Evolutionary conservation across 1,284 basidiomycete species (phyloP), one percentile per base, ranked within the genome.

Genomic region (Wolfiporia cocos): DNA sequence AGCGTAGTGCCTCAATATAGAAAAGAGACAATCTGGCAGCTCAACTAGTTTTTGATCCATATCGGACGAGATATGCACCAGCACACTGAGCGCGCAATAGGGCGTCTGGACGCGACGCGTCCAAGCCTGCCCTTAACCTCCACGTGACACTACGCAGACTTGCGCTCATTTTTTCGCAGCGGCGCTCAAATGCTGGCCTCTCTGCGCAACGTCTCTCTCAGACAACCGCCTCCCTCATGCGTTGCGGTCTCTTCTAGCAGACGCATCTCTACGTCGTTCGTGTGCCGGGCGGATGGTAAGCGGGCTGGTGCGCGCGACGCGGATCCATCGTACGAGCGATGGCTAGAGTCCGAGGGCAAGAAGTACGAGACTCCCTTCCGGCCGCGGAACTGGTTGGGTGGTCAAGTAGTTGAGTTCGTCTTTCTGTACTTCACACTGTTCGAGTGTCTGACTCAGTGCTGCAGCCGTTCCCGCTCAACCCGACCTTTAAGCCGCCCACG

Each of bases 391-490:
- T 84, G 80, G 78, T 65, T 84, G 18, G 73, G 76, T 50, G 67
- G 63, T 26, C 57, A 69, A 55, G 67, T 71, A 67, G 79, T 77
- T 74, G 63, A 70, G 69, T 70, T 54, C 56, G 56, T 65, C 50
- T 34, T 43, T 39, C 37, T 19, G 21, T 35, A 11, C 31, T n/a
- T 35, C 17, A 44, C 26, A n/a, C 24, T 28, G 23, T 9, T 37
- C 24, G 22, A 38, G 32, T 47, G 39, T 47, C 39, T 19, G 49
- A 36, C 30, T 15, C 14, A 39, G 20, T 31, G 17, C 43, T n/a
- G 15, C 33, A 85, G 82, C 88, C 89, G 1, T 92, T 91, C 60
- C 86, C 88, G 12, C 67, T 86, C 62, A 92, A 92, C 55, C 76
- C 76, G 6, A 78, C 83, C 0, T 92, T 92, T 63, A 76, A 73